A percentile compares a stretch with the other conserved stretches of the same genome.
phyloP scores from a whole-genome alignment of 257 asterid species.

The Nicotiana sylvestris region DNA sequence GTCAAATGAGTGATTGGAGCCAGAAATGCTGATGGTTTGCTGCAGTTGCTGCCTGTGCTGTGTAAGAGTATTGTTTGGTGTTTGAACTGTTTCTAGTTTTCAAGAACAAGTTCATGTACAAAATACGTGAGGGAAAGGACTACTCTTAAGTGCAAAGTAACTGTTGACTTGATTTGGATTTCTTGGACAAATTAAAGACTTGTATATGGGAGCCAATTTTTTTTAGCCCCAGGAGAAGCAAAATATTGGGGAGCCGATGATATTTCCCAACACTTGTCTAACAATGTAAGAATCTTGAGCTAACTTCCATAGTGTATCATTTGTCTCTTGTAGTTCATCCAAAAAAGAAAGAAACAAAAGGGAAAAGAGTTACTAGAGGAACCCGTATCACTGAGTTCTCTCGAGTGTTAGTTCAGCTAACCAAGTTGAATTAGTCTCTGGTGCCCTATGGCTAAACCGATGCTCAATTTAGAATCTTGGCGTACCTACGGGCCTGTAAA shows the following conservation, averaged over 20 bases:
- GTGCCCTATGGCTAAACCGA: no score
- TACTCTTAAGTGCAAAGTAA: conserved; percentile 2
- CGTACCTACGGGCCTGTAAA: no score
- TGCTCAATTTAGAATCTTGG: no score
- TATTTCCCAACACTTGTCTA: not conserved
- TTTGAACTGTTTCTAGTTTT: conserved; percentile 1
- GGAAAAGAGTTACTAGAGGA: not conserved
- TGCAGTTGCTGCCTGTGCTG: not conserved
- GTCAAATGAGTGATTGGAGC: conserved; percentile 65
- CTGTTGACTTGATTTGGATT: not conserved
- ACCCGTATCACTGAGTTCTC: not conserved
- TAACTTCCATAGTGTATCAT: not conserved
- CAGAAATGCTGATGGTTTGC: conserved; percentile 34
- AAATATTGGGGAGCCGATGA: not conserved
- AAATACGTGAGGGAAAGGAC: not conserved
- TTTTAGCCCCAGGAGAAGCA: not conserved
- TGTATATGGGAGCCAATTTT: not conserved
- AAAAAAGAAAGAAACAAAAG: not conserved
- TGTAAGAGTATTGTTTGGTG: conserved; percentile 2
- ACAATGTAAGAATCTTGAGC: not conserved
- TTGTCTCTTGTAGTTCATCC: not conserved
- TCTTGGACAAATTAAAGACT: not conserved
- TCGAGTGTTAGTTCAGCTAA: not conserved
- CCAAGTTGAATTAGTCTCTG: no score
- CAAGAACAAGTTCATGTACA: conserved; percentile 11